Evolutionary conservation across 2,329 filamentous ascomycete genomes (phyloP).

Genomic region (Paecilomyces dactylethromorphus): DNA sequence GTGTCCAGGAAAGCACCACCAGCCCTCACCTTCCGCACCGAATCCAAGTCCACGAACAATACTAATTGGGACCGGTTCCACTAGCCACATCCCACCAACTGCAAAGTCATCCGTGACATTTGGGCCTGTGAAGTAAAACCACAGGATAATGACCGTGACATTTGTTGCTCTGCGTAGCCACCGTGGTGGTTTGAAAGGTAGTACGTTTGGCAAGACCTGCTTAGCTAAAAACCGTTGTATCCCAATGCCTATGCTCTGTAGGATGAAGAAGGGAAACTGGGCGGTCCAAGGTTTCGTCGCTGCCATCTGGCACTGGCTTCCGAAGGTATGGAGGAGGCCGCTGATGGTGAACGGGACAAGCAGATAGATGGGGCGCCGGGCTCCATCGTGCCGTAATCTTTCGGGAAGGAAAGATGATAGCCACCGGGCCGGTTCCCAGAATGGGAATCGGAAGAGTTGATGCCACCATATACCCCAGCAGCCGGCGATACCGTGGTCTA

Average conservation of each 20-base stretch:
- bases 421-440: conserved; percentile 32
- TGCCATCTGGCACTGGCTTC: conserved; percentile 61
- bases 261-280: conserved; percentile 62
- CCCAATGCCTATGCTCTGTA: conserved; percentile 61
- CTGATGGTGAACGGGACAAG: conserved; percentile 28
- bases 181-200: conserved; percentile 35
- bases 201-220: conserved; percentile 24
- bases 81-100: conserved; percentile 67
- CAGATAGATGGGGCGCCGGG: conserved; percentile 15
- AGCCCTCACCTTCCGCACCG: conserved; percentile 54
- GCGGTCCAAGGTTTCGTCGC: conserved; percentile 49
- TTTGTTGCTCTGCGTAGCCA: conserved; percentile 51
- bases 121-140: conserved; percentile 61
- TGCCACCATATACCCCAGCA: conserved; percentile 90
- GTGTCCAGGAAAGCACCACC: conserved; percentile 60
- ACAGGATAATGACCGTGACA: conserved; percentile 54
- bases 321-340: conserved; percentile 58
- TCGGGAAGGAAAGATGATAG: conserved; percentile 21
- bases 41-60: conserved; percentile 59
- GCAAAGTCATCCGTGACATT: conserved; percentile 72
- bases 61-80: conserved; percentile 76
- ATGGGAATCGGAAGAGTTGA: conserved; percentile 70
- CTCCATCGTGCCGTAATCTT: conserved; percentile 1
- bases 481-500: conserved; percentile 65
- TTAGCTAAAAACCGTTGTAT: conserved; percentile 47